These are phyloP conservation scores for Leucocoprinus birnbaumii DNA, from an alignment of 768 basidiomycete species.

Conservation along the genomic window DNA sequence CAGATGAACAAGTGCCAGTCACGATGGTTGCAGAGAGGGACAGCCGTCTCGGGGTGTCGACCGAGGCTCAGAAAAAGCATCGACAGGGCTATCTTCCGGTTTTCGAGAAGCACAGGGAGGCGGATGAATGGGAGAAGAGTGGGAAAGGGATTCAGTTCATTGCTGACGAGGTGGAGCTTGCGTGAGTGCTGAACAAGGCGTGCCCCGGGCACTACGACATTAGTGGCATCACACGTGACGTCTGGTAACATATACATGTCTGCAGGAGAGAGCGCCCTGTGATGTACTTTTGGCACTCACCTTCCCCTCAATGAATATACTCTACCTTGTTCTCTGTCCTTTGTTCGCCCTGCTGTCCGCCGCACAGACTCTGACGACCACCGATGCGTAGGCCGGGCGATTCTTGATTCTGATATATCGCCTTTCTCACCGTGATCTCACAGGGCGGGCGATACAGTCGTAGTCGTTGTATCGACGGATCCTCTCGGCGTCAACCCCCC, in stretches of 20 bases:
- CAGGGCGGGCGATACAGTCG: conserved; percentile 47
- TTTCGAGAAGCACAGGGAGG: not conserved
- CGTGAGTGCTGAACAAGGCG: not conserved
- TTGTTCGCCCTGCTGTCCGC: conserved; percentile 18
- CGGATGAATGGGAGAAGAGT: conserved; percentile 10
- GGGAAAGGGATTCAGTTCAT: conserved; percentile 9
- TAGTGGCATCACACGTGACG: not conserved
- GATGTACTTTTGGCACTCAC: not conserved
- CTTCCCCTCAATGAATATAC: conserved; percentile 16
- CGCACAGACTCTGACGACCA: conserved; percentile 39
- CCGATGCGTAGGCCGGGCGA: conserved; percentile 37
- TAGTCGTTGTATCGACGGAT: conserved; percentile 44
- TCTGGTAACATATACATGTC: too few relatives aligned
- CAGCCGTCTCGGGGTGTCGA: not conserved
- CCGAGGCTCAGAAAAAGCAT: not conserved
- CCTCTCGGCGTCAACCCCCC: conserved; percentile 28
- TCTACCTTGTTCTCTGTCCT: conserved; percentile 15
- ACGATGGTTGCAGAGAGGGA: conserved; percentile 7
- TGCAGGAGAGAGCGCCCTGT: not conserved
- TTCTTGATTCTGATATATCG: not conserved
- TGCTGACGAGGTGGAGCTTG: conserved; percentile 3
- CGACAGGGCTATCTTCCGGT: conserved; percentile 6
- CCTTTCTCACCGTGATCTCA: not conserved
- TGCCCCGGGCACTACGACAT: too few relatives aligned
- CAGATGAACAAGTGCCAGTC: conserved; percentile 9